Conservation (phyloP, 2,329 filamentous ascomycete genomes). For the Colletotrichum salicis region DNA sequence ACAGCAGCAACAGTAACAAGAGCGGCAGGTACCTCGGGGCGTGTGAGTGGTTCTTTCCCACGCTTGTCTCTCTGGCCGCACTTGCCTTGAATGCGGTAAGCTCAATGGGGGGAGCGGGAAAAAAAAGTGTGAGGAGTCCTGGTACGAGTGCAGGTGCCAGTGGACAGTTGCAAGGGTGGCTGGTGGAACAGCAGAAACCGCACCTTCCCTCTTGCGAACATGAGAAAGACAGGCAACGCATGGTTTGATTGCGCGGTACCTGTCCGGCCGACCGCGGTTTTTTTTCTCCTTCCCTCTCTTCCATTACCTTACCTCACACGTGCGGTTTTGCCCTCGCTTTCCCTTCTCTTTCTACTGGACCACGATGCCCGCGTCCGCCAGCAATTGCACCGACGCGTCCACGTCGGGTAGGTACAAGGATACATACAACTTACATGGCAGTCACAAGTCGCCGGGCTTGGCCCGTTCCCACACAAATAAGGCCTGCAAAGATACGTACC, state of each 20-base stretch:
- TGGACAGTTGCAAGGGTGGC: conserved; percentile 25
- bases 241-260: conserved; percentile 21
- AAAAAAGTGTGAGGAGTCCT: neutral
- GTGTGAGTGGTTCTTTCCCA: conserved; percentile 9
- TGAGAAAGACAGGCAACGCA: conserved; percentile 19
- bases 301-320: too few relatives aligned
- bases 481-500: neutral
- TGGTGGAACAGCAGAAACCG: conserved; percentile 33
- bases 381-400: neutral
- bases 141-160: neutral
- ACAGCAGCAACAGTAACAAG: neutral
- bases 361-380: conserved; percentile 19
- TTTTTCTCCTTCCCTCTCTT: conserved; percentile 9
- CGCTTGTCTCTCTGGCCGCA: neutral
- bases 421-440: neutral
- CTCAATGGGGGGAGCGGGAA: neutral
- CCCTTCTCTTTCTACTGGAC: neutral
- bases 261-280: conserved; percentile 4
- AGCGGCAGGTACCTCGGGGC: neutral
- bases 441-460: conserved; percentile 28
- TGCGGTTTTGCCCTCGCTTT: conserved; percentile 8
- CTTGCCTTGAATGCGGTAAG: conserved; percentile 13
- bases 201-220: conserved; percentile 32
- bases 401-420: neutral
- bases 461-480: conserved; percentile 27